Percentiles rank a stretch among this genome's conserved stretches.
Evolutionary conservation across 192 early-diverging fungal species (phyloP).

Genomic region (Coemansia pectinata): DNA sequence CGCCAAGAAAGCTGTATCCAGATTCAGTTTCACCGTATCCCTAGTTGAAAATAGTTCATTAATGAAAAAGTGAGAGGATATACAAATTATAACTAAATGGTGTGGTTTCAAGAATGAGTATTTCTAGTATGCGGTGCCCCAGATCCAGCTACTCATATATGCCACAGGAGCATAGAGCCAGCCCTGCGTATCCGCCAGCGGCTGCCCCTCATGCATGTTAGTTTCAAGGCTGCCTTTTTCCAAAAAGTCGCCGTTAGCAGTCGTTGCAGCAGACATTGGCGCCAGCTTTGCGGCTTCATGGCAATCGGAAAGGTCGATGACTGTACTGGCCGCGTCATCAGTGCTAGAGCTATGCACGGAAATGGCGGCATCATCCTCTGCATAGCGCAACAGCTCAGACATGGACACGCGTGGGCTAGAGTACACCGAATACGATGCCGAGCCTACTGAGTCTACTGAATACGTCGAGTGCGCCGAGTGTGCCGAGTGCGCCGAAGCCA

Average conservation of each 20-base stretch:
- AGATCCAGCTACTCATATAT: slow-evolving; percentile 10
- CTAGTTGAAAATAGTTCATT: background rate
- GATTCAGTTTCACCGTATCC: background rate
- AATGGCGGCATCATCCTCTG: background rate
- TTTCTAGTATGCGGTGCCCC: slow-evolving; percentile 2
- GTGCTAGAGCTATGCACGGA: background rate
- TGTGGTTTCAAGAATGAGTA: background rate
- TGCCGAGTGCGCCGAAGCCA: background rate
- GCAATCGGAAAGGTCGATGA: slow-evolving; percentile 4
- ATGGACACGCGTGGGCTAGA: slow-evolving; percentile 27
- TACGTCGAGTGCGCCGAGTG: background rate
- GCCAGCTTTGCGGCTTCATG: background rate
- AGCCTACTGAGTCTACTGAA: background rate
- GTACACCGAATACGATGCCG: slow-evolving; percentile 22
- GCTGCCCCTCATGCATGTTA: background rate
- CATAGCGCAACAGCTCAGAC: slow-evolving; percentile 3
- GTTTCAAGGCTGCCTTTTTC: background rate
- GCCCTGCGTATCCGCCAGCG: background rate
- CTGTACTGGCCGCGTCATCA: slow-evolving; percentile 10
- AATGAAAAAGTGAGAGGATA: background rate
- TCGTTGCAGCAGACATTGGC: background rate
- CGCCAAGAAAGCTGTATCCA: background rate
- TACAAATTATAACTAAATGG: background rate
- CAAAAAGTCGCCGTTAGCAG: background rate
- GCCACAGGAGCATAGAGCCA: slow-evolving; percentile 8